Evolutionary conservation across 306 rosid genomes (phyloP).

Genomic region (Datisca glomerata): DNA sequence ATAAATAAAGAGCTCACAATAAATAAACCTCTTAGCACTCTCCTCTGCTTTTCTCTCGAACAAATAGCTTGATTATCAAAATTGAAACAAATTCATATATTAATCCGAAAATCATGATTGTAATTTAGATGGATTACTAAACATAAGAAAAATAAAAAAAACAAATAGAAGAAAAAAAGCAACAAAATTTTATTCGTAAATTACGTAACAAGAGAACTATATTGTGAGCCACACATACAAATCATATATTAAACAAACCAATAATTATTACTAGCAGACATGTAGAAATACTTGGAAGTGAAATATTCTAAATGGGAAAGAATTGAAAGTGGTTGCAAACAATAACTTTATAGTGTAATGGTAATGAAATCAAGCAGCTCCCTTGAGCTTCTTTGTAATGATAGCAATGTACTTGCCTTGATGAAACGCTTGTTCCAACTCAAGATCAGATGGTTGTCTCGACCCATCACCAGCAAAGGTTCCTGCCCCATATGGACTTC

Average conservation of each 20-base stretch:
- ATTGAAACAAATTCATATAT: too few species aligned
- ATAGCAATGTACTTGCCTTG: conserved; percentile 82
- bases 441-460: conserved; percentile 72
- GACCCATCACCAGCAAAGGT: conserved; percentile 90
- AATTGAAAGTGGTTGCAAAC: conserved; percentile 31
- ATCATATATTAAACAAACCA: conserved; percentile 20
- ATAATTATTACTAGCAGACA: conserved; percentile 29
- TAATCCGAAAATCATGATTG: too few species aligned
- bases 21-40: too few species aligned
- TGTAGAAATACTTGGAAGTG: conserved; percentile 21
- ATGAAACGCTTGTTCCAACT: conserved; percentile 83
- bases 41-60: too few species aligned
- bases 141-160: too few species aligned
- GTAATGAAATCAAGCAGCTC: conserved; percentile 29
- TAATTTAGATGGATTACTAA: too few species aligned
- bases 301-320: conserved; percentile 21
- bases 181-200: conserved; percentile 23
- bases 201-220: conserved; percentile 18
- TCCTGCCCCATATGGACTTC: conserved; percentile 96
- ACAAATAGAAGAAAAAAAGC: conserved; percentile 9
- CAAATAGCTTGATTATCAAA: too few species aligned
- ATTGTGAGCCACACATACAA: conserved; percentile 36
- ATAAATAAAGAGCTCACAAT: too few species aligned
- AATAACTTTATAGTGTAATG: conserved; percentile 1
- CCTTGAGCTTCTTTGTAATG: conserved; percentile 91